Base-by-base conservation (phyloP, 2,329 filamentous ascomycete species). In the Dactylellina sp. region DNA sequence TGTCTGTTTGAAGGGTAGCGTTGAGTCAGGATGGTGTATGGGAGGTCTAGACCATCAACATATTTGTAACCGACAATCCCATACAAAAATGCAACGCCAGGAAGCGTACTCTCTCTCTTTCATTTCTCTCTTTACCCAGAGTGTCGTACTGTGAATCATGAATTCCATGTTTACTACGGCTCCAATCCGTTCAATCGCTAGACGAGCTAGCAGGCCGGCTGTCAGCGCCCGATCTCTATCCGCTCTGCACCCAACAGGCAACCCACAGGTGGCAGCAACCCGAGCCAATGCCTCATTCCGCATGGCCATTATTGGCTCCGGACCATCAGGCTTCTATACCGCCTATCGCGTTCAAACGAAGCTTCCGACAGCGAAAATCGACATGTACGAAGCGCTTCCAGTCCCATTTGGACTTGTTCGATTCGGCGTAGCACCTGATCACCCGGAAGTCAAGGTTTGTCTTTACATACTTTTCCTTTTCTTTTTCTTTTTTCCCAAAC, bases 341-440 rank as follows among this genome's bases (percentile, higher is more conserved):
- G 90, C 95, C 0, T 92, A 95, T 79, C 88, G 93, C 68, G 86
- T 97, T 63, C 89, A 98, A 85, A 86, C 87, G 61, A 91, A 89
- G 78, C 85, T 95, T 39, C 84, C 88, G 20, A 84, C 89, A 79
- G 89, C 89, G 0, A 85, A 87, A 56, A 86, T 99, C 20, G 94
- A 98, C 81, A 98, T 99, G 94, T 99, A 96, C 80, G 95, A 99
- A 82, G 88, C 92, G 25, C 83, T 98, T 40, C 95, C 95, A 0
- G 93, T 96, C 2, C 95, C 95, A 0, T 99, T 92, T 80, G 95
- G 95, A 0, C 85, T 99, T 63, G 93, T 96, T 55, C 86, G 95
- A 63, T 97, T 95, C 79, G 95, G 95, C 7, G 95, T 99, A 70
- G 96, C 95, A n/a, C 95, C 95, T 3, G 95, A 99, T 80, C 95